phyloP scores from a whole-genome alignment of 371 early-diverging fungal species.

The Smittium mucronatum region DNA sequence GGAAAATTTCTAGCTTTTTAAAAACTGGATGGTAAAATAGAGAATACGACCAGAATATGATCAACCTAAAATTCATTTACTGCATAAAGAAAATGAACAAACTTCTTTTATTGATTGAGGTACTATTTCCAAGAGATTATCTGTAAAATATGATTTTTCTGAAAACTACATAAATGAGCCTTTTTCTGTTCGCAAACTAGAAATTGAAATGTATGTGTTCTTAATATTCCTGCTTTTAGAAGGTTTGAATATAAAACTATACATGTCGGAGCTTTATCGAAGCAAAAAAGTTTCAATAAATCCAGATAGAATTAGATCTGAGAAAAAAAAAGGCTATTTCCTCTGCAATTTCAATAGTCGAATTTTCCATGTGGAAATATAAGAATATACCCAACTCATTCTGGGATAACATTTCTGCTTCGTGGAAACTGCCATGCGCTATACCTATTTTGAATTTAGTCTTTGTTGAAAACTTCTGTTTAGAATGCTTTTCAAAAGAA shows the following conservation, averaged over 20 bases:
- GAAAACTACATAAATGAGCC: neutral
- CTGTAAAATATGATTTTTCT: neutral
- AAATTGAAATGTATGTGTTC: neutral
- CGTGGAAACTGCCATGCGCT: neutral
- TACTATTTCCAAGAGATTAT: too few species aligned
- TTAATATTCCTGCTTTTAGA: neutral
- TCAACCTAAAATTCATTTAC: neutral
- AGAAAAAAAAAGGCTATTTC: neutral
- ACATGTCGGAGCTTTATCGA: neutral
- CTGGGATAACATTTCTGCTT: neutral
- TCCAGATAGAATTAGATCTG: neutral
- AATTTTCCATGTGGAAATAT: neutral
- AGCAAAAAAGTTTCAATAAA: neutral
- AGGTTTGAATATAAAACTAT: neutral
- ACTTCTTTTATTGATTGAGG: neutral
- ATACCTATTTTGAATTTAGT: neutral
- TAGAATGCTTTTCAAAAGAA: too few species aligned
- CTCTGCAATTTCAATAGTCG: neutral
- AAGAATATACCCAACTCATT: neutral
- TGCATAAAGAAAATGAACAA: neutral
- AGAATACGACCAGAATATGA: neutral
- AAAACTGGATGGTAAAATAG: neutral
- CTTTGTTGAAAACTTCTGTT: neutral
- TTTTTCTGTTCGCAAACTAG: neutral
- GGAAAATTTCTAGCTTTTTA: neutral